Base-by-base conservation (phyloP, 2,329 filamentous ascomycete genomes). In the Colletotrichum sp. region DNA sequence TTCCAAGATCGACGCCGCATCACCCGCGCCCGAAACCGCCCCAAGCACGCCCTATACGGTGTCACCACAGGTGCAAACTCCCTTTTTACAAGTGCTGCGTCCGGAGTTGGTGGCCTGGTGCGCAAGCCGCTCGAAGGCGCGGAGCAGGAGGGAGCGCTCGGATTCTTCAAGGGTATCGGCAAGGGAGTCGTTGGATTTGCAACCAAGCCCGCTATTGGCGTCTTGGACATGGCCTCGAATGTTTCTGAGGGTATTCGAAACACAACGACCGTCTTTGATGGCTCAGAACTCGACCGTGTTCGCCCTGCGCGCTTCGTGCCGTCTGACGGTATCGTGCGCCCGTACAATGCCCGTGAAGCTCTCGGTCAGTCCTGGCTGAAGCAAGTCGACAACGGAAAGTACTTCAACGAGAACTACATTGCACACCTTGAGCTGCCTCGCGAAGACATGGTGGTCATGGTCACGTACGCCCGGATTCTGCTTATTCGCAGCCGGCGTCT, bases 361-460 rank as follows among this genome's bases (percentile, higher is more conserved):
- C 92, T 99, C 5, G 97, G 97, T 1, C 97, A 99, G 84, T 98
- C 95, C 88, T 99, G 97, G 97, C 93, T 99, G 78, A 99, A 99
- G 89, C 98, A 98, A 75, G 93, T 98, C 13, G 97, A 99, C 85
- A 97, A 98, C 78, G 97, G 97, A 77, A 97, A 96, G 84, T 98
- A 96, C 88, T 99, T 99, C 90, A 94, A 98, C 85, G 97, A 99
- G 85, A 91, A 95, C 82, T 99, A 99, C 87, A 97, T 99, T 83
- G 97, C 96, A 6, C 97, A 99, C 83, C 89, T 99, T 6, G 96
- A 99, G 85, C 91, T 99, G 30, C 94, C 95, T 13, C 92, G 93
- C 76, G 95, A 97, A 83, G 96, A 97, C 82, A 94, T 96, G 88
- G 93, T 96, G 72, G 94, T 96, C 64, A 95, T 98, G 91, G 90